Percentiles rank a stretch among this genome's conserved stretches.
These are phyloP conservation scores for Hypoxylon lienhwacheense DNA, from an alignment of 495 filamentous ascomycete species.

Conservation along the genomic window DNA sequence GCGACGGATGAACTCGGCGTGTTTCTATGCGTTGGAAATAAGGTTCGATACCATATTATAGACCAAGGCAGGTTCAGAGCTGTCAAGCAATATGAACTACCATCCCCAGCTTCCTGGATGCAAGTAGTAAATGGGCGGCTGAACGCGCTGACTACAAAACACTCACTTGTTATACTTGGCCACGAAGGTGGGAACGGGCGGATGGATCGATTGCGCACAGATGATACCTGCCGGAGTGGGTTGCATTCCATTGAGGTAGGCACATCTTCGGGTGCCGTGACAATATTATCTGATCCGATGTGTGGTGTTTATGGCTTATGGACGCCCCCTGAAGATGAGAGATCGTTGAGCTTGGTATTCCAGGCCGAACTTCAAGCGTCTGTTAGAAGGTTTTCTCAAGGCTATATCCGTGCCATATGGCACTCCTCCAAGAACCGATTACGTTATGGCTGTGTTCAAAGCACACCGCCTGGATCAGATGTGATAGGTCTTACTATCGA, in stretches of 20 bases:
- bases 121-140: slow-evolving; percentile 45
- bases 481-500: slow-evolving; percentile 66
- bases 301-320: slow-evolving; percentile 56
- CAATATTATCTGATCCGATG: slow-evolving; percentile 51
- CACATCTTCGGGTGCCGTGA: slow-evolving; percentile 35
- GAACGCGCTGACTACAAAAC: slow-evolving; percentile 45
- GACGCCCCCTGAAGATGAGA: slow-evolving; percentile 46
- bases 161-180: slow-evolving; percentile 53
- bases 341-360: slow-evolving; percentile 51
- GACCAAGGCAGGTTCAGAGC: slow-evolving; percentile 51
- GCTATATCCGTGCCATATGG: slow-evolving; percentile 50
- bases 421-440: slow-evolving; percentile 26
- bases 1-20: slow-evolving; percentile 47
- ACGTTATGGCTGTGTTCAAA: slow-evolving; percentile 37
- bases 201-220: slow-evolving; percentile 40
- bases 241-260: slow-evolving; percentile 46
- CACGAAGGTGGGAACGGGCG: slow-evolving; percentile 28
- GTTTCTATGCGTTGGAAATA: slow-evolving; percentile 48
- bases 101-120: slow-evolving; percentile 49
- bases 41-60: slow-evolving; percentile 50
- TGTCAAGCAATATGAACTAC: slow-evolving; percentile 42
- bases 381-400: slow-evolving; percentile 52
- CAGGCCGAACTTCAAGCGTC: slow-evolving; percentile 53
- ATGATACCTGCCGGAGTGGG: slow-evolving; percentile 41
- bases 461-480: slow-evolving; percentile 41